Evolutionary conservation across 768 basidiomycete species (phyloP), one percentile per base, ranked within the genome.

Genomic region (Inosperma sp.): DNA sequence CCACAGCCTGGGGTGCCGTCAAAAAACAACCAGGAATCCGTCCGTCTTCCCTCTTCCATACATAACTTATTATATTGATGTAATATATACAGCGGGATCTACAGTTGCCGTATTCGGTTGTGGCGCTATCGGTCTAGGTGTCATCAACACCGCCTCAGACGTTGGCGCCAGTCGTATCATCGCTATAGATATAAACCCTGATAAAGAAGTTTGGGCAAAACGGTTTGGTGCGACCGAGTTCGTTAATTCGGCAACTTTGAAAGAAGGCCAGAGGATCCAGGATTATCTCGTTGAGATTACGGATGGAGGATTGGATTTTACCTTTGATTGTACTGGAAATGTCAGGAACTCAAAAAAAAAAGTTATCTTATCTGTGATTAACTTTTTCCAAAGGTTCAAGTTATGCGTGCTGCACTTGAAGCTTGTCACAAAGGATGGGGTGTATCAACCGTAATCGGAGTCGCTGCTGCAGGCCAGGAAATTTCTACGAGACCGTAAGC

Each of bases 341-440:
- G 73, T 72, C 50, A 43, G 70, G n/a, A n/a, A n/a, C n/a, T n/a
- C n/a, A n/a, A n/a, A n/a, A n/a, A n/a, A n/a, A n/a, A n/a, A n/a
- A n/a, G n/a, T n/a, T n/a, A n/a, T n/a, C n/a, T n/a, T n/a, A n/a
- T n/a, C n/a, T n/a, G n/a, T n/a, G n/a, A n/a, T n/a, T n/a, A n/a
- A n/a, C n/a, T n/a, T n/a, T n/a, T n/a, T n/a, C n/a, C n/a, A n/a
- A 44, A 88, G 86, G 88, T 93, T 8, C 73, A 92, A 23, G 93
- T 95, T 56, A 97, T 96, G 94, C 83, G 94, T 54, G 75, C 85
- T 42, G 96, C 96, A 21, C 81, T 99, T 40, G 96, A 99, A 72
- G 89, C 93, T n/a, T 97, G 93, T 68, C 96, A 99, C 71, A 98
- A 98, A 66, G 96, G 96, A 12, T 99, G 96, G 96, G 96, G 96